Evolutionary conservation across 2,329 filamentous ascomycete genomes (phyloP).

Genomic region (Arthroderma sp.): DNA sequence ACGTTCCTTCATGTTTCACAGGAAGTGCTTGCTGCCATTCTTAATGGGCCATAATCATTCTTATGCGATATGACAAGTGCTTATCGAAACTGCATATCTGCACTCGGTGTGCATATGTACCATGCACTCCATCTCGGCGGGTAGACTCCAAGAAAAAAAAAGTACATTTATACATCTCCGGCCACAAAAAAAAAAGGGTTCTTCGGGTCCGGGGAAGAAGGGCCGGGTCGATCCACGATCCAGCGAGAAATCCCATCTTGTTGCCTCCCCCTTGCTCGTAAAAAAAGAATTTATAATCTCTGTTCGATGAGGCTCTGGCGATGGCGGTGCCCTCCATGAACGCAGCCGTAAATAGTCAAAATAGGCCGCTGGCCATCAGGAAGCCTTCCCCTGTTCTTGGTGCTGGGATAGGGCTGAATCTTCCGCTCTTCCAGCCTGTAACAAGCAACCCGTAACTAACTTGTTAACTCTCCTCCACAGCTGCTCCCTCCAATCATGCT

Average conservation of each 20-base stretch:
- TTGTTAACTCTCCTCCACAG: not conserved
- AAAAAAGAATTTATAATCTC: no score
- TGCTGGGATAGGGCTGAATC: not conserved
- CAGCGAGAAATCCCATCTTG: not conserved
- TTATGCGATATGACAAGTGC: no score
- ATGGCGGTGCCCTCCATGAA: not conserved
- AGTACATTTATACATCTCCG: no score
- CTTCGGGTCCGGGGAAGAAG: not conserved
- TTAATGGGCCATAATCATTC: not conserved
- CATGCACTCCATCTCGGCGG: not conserved
- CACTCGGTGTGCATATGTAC: not conserved
- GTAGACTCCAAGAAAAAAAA: not conserved
- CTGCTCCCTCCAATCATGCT: not conserved
- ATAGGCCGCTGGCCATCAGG: not conserved
- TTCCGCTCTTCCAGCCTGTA: not conserved
- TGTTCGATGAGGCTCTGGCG: not conserved
- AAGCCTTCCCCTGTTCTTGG: not conserved
- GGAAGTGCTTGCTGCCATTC: not conserved
- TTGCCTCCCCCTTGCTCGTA: not conserved
- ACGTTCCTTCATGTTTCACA: not conserved
- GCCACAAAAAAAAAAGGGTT: no score
- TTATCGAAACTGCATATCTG: not conserved
- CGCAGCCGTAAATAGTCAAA: not conserved
- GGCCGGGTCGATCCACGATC: not conserved
- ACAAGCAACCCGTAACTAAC: not conserved